Percentiles rank a stretch among this genome's conserved stretches.
Evolutionary conservation across 768 basidiomycete species (phyloP).

Genomic region (Leucocoprinus birnbaumii): DNA sequence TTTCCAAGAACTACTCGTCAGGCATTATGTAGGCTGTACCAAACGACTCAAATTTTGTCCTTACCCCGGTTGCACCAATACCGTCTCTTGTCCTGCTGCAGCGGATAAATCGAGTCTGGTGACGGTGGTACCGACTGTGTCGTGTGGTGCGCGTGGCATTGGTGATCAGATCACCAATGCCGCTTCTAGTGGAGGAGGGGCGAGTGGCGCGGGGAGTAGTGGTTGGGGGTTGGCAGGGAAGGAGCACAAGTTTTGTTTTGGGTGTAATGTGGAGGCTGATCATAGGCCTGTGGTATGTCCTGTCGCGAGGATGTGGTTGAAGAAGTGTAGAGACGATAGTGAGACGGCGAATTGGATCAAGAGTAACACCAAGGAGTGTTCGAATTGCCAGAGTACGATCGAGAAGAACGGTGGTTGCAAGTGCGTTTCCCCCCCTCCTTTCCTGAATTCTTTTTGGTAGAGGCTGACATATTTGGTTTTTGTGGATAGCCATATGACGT

Average conservation of each 20-base stretch:
- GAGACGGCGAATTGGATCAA: slow-evolving; percentile 99
- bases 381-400: slow-evolving; percentile 94
- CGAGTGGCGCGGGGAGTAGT: slow-evolving; percentile 15
- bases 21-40: slow-evolving; percentile 87
- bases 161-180: slow-evolving; percentile 31
- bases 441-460: slow-evolving; percentile 1
- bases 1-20: slow-evolving; percentile 84
- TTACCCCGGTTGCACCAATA: slow-evolving; percentile 90
- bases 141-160: slow-evolving; percentile 66
- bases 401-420: slow-evolving; percentile 99
- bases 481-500: slow-evolving; percentile 90
- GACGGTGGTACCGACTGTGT: slow-evolving; percentile 84
- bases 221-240: slow-evolving; percentile 31
- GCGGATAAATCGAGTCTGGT: slow-evolving; percentile 71
- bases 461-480: slow-evolving; percentile 14
- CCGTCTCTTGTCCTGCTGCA: slow-evolving; percentile 87
- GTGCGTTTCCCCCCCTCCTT: slow-evolving; percentile 46
- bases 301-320: slow-evolving; percentile 90
- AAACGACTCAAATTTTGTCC: slow-evolving; percentile 91
- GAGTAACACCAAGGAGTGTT: slow-evolving; percentile 98
- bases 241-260: slow-evolving; percentile 90
- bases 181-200: slow-evolving; percentile 15
- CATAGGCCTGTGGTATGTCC: slow-evolving; percentile 90
- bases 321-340: slow-evolving; percentile 96
- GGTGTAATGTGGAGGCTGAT: slow-evolving; percentile 84